These are phyloP conservation scores for Fusarium stilboides DNA, from an alignment of 2,329 filamentous ascomycete species.

Conservation along the genomic window DNA sequence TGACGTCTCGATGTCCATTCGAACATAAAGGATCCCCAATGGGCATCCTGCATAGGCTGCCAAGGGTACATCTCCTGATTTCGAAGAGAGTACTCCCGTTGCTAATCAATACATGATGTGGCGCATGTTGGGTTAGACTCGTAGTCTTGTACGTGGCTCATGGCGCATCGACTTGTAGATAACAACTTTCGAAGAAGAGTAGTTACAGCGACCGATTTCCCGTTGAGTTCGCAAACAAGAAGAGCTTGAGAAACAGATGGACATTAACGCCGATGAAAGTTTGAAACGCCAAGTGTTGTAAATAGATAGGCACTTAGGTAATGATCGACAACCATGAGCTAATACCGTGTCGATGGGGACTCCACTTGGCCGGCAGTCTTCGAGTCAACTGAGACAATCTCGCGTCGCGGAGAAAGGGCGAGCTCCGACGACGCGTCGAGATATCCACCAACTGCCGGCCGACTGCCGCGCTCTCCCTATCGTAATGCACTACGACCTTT, in stretches of 20 bases:
- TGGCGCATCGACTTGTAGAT: too few relatives aligned
- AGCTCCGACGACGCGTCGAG: conserved; percentile 11
- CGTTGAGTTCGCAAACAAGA: too few relatives aligned
- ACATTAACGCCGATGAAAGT: background rate
- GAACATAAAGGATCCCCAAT: too few relatives aligned
- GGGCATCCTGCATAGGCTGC: too few relatives aligned
- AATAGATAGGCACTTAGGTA: conserved; percentile 12
- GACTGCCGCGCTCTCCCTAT: conserved; percentile 23
- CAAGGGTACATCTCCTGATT: too few relatives aligned
- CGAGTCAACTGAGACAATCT: conserved; percentile 11
- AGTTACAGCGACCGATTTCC: too few relatives aligned
- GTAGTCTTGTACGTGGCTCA: too few relatives aligned
- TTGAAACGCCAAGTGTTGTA: background rate
- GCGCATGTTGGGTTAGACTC: too few relatives aligned
- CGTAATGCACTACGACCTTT: background rate
- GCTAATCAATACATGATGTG: too few relatives aligned
- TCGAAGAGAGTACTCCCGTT: too few relatives aligned
- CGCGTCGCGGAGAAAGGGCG: conserved; percentile 11
- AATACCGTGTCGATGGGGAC: background rate
- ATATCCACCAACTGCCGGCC: conserved; percentile 20
- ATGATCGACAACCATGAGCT: conserved; percentile 17
- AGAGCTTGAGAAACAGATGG: background rate
- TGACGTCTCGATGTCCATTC: too few relatives aligned
- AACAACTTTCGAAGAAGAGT: too few relatives aligned
- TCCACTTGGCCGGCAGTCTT: conserved; percentile 5